A percentile compares a stretch with the other conserved stretches of the same genome.
These are phyloP conservation scores for Fusarium nematophilum DNA, from an alignment of 2,329 filamentous ascomycete species.

Conservation along the genomic window DNA sequence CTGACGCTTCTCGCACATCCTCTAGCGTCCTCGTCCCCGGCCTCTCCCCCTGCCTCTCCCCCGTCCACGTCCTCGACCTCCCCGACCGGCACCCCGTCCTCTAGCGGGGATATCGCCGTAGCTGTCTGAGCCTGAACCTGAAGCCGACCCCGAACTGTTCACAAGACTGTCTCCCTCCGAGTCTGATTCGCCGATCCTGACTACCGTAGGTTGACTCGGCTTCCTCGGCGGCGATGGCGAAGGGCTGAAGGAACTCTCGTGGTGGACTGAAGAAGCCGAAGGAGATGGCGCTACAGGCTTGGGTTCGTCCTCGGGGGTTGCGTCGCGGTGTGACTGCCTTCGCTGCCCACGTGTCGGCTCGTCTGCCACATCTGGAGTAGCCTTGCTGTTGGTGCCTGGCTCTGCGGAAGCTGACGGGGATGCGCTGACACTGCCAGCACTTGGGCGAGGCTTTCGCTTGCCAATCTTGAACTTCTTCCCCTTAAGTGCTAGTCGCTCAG, in stretches of 20 bases:
- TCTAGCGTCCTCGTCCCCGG: constrained; percentile 25
- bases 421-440: constrained; percentile 8
- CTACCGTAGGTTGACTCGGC: constrained; percentile 33
- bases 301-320: constrained; percentile 2
- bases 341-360: not conserved
- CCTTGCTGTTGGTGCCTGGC: not conserved
- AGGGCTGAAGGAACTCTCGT: constrained; percentile 26
- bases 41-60: constrained; percentile 34
- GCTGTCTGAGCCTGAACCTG: constrained; percentile 36
- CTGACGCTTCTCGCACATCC: not conserved
- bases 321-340: not conserved
- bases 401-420: constrained; percentile 12
- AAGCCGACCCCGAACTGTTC: constrained; percentile 15
- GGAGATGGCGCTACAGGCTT: constrained; percentile 4
- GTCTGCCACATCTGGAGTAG: not conserved
- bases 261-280: constrained; percentile 7
- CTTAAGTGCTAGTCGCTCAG: constrained; percentile 65
- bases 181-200: constrained; percentile 42
- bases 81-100: constrained; percentile 33
- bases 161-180: constrained; percentile 29
- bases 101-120: constrained; percentile 42
- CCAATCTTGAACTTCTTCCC: constrained; percentile 66
- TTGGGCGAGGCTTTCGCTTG: constrained; percentile 44
- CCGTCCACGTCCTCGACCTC: constrained; percentile 40
- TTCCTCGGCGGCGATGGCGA: constrained; percentile 20